These are phyloP conservation scores for Primulina tabacum DNA, from an alignment of 257 asterid genomes.

Conservation along the genomic window DNA sequence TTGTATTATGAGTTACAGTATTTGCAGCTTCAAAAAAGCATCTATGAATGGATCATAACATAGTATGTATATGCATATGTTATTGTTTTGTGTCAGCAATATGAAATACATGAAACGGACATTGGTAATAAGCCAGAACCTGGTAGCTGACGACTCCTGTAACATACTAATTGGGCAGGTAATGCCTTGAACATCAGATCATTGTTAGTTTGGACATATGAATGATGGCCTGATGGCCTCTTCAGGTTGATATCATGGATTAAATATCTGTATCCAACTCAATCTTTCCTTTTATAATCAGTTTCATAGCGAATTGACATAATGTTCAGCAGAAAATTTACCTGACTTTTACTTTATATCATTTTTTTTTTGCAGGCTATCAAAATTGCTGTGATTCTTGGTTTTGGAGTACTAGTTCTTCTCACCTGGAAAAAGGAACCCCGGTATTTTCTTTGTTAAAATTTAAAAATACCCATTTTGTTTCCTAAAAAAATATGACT, in stretches of 20 bases:
- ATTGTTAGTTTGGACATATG: background rate
- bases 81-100: constrained; percentile 21
- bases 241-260: background rate
- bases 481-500: background rate
- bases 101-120: constrained; percentile 34
- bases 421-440: constrained; percentile 82
- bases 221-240: background rate
- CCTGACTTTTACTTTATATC: background rate
- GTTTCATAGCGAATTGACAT: background rate
- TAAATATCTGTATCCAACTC: background rate
- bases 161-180: constrained; percentile 70
- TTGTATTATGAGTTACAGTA: background rate
- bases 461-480: background rate
- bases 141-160: constrained; percentile 43
- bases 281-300: background rate
- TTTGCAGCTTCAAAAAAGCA: background rate
- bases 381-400: constrained; percentile 60
- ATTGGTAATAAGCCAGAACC: constrained; percentile 26
- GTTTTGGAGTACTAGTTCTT: constrained; percentile 76
- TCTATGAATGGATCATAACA: background rate
- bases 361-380: constrained; percentile 44
- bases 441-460: constrained; percentile 28
- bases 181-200: background rate
- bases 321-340: background rate
- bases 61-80: background rate